Evolutionary conservation across 2,329 filamentous ascomycete genomes (phyloP).

Genomic region (Sporothrix dimorphospora): DNA sequence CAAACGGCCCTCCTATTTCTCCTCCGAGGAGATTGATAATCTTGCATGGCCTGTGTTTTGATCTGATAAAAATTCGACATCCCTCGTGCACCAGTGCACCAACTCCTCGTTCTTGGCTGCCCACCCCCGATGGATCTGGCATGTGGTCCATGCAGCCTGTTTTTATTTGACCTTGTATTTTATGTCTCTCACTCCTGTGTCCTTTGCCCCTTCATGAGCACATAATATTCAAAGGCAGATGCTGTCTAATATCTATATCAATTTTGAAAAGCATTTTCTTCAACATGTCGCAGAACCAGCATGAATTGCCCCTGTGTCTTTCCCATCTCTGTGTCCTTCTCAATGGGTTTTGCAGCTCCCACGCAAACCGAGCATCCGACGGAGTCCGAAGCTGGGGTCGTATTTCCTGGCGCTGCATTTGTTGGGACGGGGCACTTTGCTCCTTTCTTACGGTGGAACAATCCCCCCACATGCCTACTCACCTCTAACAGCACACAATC

Average conservation of each 20-base stretch:
- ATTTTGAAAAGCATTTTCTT: not conserved
- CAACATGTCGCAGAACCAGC: too few relatives aligned
- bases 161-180: not conserved
- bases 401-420: constrained; percentile 18
- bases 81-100: constrained; percentile 10
- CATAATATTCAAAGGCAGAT: not conserved
- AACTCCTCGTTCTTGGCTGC: not conserved
- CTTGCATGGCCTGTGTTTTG: constrained; percentile 31
- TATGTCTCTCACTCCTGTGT: not conserved
- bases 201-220: not conserved
- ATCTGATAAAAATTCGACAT: constrained; percentile 29
- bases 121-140: not conserved
- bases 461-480: not conserved
- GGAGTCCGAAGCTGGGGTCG: constrained; percentile 26
- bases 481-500: not conserved
- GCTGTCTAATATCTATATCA: not conserved
- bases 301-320: not conserved
- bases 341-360: not conserved
- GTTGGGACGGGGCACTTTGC: constrained; percentile 8
- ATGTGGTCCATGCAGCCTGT: not conserved
- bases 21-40: constrained; percentile 32
- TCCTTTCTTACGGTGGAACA: not conserved
- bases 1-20: not conserved
- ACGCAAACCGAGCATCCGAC: constrained; percentile 22
- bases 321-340: not conserved